Conservation (phyloP, 2,329 filamentous ascomycete genomes). For the Microsporum ferrugineum region DNA sequence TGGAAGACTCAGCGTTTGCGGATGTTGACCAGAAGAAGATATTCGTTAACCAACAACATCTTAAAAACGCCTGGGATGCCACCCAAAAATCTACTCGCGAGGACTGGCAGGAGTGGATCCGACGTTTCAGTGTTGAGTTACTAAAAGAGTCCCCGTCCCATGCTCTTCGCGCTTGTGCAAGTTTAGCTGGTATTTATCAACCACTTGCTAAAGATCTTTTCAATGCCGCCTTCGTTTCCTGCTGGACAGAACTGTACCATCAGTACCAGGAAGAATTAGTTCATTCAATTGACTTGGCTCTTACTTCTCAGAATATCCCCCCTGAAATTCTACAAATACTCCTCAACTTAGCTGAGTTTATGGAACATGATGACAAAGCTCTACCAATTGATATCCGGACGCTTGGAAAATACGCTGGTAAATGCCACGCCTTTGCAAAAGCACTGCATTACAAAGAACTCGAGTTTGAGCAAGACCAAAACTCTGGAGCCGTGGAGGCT, state of each 20-base stretch:
- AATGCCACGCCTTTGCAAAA: slow-evolving; percentile 96
- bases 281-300: slow-evolving; percentile 84
- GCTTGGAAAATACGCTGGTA: slow-evolving; percentile 84
- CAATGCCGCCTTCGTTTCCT: slow-evolving; percentile 97
- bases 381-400: slow-evolving; percentile 94
- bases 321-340: slow-evolving; percentile 90
- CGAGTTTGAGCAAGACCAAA: slow-evolving; percentile 96
- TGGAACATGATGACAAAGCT: slow-evolving; percentile 99
- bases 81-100: slow-evolving; percentile 94
- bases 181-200: slow-evolving; percentile 78
- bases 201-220: slow-evolving; percentile 88
- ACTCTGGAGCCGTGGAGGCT: slow-evolving; percentile 86
- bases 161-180: slow-evolving; percentile 83
- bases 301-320: slow-evolving; percentile 89
- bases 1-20: slow-evolving; percentile 68
- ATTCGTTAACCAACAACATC: slow-evolving; percentile 91
- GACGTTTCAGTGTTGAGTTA: slow-evolving; percentile 88
- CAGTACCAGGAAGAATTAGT: slow-evolving; percentile 96
- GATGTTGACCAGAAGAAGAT: slow-evolving; percentile 88
- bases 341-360: slow-evolving; percentile 94
- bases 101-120: slow-evolving; percentile 99
- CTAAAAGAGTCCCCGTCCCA: slow-evolving; percentile 94
- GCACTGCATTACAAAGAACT: slow-evolving; percentile 97
- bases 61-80: slow-evolving; percentile 95
- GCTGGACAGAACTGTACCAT: slow-evolving; percentile 95